These are phyloP conservation scores for Sporothrix luriei DNA, from an alignment of 2,329 filamentous ascomycete species.

Conservation along the genomic window DNA sequence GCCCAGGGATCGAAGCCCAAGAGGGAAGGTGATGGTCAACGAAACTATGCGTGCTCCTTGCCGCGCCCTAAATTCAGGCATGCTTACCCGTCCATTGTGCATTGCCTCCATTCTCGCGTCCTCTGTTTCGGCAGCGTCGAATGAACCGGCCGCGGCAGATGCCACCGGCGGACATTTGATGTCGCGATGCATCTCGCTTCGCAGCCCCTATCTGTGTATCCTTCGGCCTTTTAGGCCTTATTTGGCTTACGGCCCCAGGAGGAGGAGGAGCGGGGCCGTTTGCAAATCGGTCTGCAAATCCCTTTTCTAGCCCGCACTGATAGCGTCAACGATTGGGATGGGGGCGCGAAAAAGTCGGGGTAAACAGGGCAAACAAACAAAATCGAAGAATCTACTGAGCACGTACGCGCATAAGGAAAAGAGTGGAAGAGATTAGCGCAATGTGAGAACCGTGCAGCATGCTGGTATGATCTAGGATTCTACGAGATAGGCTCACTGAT, in stretches of 20 bases:
- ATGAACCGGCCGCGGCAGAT: slow-evolving; percentile 23
- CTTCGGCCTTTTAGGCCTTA: slow-evolving; percentile 14
- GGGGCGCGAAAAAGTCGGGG: slow-evolving; percentile 22
- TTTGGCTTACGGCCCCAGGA: background rate
- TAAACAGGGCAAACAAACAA: background rate
- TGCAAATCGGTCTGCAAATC: slow-evolving; percentile 26
- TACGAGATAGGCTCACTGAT: too few relatives aligned
- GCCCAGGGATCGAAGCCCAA: slow-evolving; percentile 13
- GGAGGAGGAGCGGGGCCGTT: slow-evolving; percentile 12
- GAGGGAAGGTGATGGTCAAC: slow-evolving; percentile 25
- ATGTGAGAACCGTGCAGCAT: background rate
- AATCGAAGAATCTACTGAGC: too few relatives aligned
- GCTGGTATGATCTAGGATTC: background rate
- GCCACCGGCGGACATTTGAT: slow-evolving; percentile 1
- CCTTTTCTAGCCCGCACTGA: slow-evolving; percentile 6
- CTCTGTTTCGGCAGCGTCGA: slow-evolving; percentile 6
- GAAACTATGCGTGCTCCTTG: slow-evolving; percentile 8
- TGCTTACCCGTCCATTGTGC: background rate
- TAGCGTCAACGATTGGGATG: slow-evolving; percentile 21
- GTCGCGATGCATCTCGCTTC: slow-evolving; percentile 11
- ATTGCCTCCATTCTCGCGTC: slow-evolving; percentile 18
- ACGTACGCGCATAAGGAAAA: background rate
- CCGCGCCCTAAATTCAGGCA: background rate
- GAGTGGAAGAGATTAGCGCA: background rate
- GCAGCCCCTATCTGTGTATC: slow-evolving; percentile 16